Conservation (phyloP, 352 stramenopile species). For the Phytopythium helicoides region DNA sequence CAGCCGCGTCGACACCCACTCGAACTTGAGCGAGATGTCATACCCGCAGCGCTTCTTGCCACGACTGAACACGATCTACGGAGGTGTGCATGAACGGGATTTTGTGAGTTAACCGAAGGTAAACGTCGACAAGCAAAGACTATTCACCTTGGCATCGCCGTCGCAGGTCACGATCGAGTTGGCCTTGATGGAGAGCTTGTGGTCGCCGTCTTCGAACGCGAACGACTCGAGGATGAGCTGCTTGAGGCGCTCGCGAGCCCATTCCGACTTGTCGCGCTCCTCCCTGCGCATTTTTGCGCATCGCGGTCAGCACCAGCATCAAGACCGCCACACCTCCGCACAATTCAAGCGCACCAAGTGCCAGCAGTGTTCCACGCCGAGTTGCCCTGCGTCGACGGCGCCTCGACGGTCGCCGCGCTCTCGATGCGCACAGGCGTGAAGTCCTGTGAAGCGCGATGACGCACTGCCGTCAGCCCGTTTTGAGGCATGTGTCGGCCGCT, state of each 20-base stretch:
- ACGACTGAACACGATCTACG: conserved; percentile 79
- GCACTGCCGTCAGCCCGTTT: conserved; percentile 10
- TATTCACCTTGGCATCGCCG: conserved; percentile 72
- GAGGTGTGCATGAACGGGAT: background rate
- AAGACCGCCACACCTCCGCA: background rate
- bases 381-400: conserved; percentile 24
- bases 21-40: conserved; percentile 81
- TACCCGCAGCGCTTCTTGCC: conserved; percentile 86
- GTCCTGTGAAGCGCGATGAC: conserved; percentile 22
- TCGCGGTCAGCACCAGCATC: too few relatives aligned
- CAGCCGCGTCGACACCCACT: conserved; percentile 43
- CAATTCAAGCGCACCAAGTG: conserved; percentile 50
- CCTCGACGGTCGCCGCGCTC: conserved; percentile 12
- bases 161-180: conserved; percentile 67
- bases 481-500: too few relatives aligned
- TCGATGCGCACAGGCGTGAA: conserved; percentile 78
- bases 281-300: too few relatives aligned
- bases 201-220: conserved; percentile 42
- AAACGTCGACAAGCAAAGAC: background rate
- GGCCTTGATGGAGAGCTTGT: conserved; percentile 52
- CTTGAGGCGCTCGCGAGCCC: conserved; percentile 71
- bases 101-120: background rate
- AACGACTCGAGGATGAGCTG: conserved; percentile 65
- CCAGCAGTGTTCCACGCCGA: conserved; percentile 82
- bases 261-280: conserved; percentile 80